Evolutionary conservation across 495 filamentous ascomycete genomes (phyloP), one percentile per base, ranked within the genome.

Genomic region (Trichodelitschia bisporula): DNA sequence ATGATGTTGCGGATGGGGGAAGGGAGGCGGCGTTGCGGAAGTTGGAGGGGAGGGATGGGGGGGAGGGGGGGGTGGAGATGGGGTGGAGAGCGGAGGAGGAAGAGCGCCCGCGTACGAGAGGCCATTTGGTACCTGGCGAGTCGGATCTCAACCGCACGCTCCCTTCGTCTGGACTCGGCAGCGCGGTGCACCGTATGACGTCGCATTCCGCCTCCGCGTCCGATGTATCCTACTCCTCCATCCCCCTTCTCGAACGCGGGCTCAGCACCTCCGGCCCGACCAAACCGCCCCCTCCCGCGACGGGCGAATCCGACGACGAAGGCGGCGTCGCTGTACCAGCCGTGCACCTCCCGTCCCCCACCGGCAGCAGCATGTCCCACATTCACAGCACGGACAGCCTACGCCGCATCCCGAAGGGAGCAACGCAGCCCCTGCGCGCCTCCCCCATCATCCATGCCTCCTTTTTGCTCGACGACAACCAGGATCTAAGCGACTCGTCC

Each of bases 11-110:
- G 32, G 79, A 86, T 48, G 84, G 83, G n/a, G 83, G 84, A 13
- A 64, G 93, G 29, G 86, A 93, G 44, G 79, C 83, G 10, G 80
- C 86, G 4, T 44, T 99, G 37, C 51, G 84, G 37, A 95, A 93
- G 41, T 61, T 99, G 3, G 89, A 99, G 55, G 86, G 86, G 4
- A 82, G 73, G 41, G 21, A 24, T n/a, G 21, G 21, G 6, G n/a
- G n/a, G n/a, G n/a, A n/a, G n/a, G n/a, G n/a, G n/a, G n/a, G n/a
- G n/a, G n/a, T n/a, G n/a, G n/a, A n/a, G n/a, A n/a, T n/a, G n/a
- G n/a, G n/a, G n/a, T n/a, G n/a, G n/a, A n/a, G n/a, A n/a, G n/a
- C n/a, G n/a, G 21, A 24, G 6, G 37, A 38, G 12, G 21, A 21
- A 14, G 29, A 40, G 23, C 26, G 26, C 10, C 5, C 8, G 6